Evolutionary conservation across 345 rosid species (phyloP), one percentile per base, ranked within the genome.

Genomic region (Microthlaspi erraticum): DNA sequence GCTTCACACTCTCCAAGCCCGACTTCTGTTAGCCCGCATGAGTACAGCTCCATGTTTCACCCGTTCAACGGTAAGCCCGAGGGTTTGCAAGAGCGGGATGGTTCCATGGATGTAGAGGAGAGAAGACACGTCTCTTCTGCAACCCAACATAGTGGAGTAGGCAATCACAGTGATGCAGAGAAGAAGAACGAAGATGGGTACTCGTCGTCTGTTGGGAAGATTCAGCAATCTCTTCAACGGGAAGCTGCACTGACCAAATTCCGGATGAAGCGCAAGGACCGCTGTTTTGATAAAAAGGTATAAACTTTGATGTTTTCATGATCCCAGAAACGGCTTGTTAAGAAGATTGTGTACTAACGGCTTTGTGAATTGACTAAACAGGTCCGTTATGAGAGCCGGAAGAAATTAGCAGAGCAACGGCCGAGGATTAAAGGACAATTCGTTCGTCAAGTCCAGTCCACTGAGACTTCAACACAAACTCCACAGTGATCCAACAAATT

Each of bases 281-380:
- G 98, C 70, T 91, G 99, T 81, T 94, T 70, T 55, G 96, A 88
- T 66, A 94, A 91, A 82, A 94, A 88, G 98, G 98, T 91, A 83
- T 31, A 42, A 34, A 62, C 70, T 31, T 60, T 10, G 54, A 46
- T 44, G 32, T 39, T 26, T 57, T 62, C 58, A 18, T 69, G 26
- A 69, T 8, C 13, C 10, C 37, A 23, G n/a, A 17, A 29, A 26
- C 17, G 17, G 37, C 12, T 37, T 66, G 46, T 13, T 26, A 10
- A 42, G 31, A 43, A 67, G 60, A 49, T 19, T 52, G 34, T 2
- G 16, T 23, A 9, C 51, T 62, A 45, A 69, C 14, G 9, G 52
- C 8, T 41, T 16, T 41, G 8, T 37, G 11, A 10, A 51, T 53
- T 53, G 45, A 58, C 71, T 69, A 38, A 69, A 43, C 87, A 89